Percentiles rank a stretch among this genome's conserved stretches.
Conservation (phyloP, 2,329 filamentous ascomycete species). For the Aspergillus sp. region DNA sequence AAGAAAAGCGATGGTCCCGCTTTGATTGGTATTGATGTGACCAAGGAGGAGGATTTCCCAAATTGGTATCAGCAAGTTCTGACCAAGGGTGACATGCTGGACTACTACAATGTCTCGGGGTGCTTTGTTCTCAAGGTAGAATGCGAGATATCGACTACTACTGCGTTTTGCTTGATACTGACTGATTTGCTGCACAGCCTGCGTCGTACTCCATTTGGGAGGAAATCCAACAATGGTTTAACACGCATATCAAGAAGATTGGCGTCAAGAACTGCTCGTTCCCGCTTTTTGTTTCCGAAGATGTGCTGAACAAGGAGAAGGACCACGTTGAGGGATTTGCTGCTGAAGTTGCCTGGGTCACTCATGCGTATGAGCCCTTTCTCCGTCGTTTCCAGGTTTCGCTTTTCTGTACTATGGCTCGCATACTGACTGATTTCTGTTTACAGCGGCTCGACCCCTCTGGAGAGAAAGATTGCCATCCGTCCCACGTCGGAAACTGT, state of each 20-base stretch:
- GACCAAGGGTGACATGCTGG: slow-evolving; percentile 92
- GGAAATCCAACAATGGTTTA: slow-evolving; percentile 51
- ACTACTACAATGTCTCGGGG: slow-evolving; percentile 96
- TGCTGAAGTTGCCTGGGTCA: slow-evolving; percentile 52
- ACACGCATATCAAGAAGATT: slow-evolving; percentile 71
- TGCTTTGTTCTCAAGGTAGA: slow-evolving; percentile 82
- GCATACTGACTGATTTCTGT: slow-evolving; percentile 6
- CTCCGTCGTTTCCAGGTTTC: too few species aligned
- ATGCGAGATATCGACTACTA: slow-evolving; percentile 9
- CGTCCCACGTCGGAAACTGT: slow-evolving; percentile 65
- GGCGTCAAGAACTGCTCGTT: slow-evolving; percentile 95
- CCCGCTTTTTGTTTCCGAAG: slow-evolving; percentile 87
- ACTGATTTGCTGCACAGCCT: slow-evolving; percentile 34
- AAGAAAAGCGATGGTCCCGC: slow-evolving; percentile 54
- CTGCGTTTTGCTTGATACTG: not conserved
- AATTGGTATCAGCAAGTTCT: slow-evolving; percentile 98
- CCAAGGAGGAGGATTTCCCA: slow-evolving; percentile 78
- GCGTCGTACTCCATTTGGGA: slow-evolving; percentile 62
- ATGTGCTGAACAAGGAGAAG: slow-evolving; percentile 80
- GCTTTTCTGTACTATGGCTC: not conserved
- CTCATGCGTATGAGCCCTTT: slow-evolving; percentile 35
- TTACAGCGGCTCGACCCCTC: slow-evolving; percentile 73
- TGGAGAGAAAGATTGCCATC: slow-evolving; percentile 70
- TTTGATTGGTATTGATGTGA: slow-evolving; percentile 78
- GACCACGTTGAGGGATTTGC: slow-evolving; percentile 98